phyloP scores from a whole-genome alignment of 768 basidiomycete species.

The Mycena floridula region DNA sequence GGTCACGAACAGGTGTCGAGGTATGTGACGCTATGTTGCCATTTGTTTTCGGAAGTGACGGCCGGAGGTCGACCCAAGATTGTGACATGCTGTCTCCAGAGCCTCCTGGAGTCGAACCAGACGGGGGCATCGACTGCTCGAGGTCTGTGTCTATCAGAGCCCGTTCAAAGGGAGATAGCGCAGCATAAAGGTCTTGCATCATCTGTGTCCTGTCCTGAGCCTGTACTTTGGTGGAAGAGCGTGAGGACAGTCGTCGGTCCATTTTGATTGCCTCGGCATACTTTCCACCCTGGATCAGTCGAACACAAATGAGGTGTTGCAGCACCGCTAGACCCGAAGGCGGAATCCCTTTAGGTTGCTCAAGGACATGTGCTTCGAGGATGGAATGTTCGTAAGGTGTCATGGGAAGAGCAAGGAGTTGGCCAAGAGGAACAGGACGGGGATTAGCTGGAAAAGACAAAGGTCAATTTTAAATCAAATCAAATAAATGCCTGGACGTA shows the following conservation, averaged over 20 bases:
- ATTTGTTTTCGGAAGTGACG: background rate
- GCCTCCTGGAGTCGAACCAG: background rate
- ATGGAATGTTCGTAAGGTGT: constrained; percentile 56
- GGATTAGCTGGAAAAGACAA: constrained; percentile 48
- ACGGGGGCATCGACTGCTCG: constrained; percentile 22
- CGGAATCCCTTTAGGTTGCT: constrained; percentile 14
- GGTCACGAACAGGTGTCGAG: too few relatives aligned
- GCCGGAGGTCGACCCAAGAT: background rate
- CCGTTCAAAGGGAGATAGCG: constrained; percentile 60
- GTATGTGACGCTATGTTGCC: too few relatives aligned
- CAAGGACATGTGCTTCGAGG: constrained; percentile 50
- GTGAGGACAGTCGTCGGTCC: constrained; percentile 53
- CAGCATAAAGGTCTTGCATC: constrained; percentile 62
- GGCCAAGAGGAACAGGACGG: constrained; percentile 47
- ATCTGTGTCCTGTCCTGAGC: constrained; percentile 48
- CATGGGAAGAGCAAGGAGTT: constrained; percentile 62
- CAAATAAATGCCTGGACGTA: too few relatives aligned
- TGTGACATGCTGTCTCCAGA: background rate
- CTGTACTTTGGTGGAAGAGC: constrained; percentile 32
- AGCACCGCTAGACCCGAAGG: constrained; percentile 47
- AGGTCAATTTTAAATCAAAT: background rate
- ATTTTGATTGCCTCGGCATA: constrained; percentile 71
- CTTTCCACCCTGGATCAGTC: constrained; percentile 67
- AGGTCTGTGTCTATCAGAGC: constrained; percentile 56
- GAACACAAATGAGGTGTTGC: constrained; percentile 75